Evolutionary conservation across 2,329 filamentous ascomycete species (phyloP).

Genomic region (Epichloe sibirici): DNA sequence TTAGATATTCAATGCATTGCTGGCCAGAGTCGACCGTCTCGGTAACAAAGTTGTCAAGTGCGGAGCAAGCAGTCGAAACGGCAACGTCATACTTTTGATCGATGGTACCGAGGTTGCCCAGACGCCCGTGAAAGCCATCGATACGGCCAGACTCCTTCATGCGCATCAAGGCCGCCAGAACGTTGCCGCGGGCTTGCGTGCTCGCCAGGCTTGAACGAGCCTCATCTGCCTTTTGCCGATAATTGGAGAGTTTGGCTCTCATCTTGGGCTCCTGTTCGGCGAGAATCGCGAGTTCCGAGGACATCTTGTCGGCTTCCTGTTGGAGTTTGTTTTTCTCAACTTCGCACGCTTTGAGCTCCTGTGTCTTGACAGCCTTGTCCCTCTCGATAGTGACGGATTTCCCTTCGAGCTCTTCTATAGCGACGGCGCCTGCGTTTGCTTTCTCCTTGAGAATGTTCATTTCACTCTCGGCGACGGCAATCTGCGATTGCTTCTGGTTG

Average conservation of each 20-base stretch:
- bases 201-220: slow-evolving; percentile 80
- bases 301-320: slow-evolving; percentile 60
- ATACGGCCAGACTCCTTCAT: slow-evolving; percentile 94
- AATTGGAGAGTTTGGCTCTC: slow-evolving; percentile 73
- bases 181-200: slow-evolving; percentile 86
- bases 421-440: slow-evolving; percentile 73
- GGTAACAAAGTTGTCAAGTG: slow-evolving; percentile 91
- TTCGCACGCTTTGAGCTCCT: slow-evolving; percentile 66
- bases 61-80: slow-evolving; percentile 91
- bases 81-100: slow-evolving; percentile 91
- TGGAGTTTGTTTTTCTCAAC: slow-evolving; percentile 59
- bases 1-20: slow-evolving; percentile 93
- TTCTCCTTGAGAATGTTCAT: slow-evolving; percentile 84
- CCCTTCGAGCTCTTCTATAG: slow-evolving; percentile 68
- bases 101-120: slow-evolving; percentile 89
- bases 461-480: slow-evolving; percentile 90
- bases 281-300: slow-evolving; percentile 61
- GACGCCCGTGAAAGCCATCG: slow-evolving; percentile 88
- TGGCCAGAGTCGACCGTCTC: slow-evolving; percentile 93
- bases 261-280: slow-evolving; percentile 68
- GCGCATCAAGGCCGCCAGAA: slow-evolving; percentile 82
- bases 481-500: slow-evolving; percentile 87
- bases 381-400: slow-evolving; percentile 68
- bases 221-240: slow-evolving; percentile 91
- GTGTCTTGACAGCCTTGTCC: slow-evolving; percentile 55